Percentiles rank a stretch among this genome's conserved stretches.
Evolutionary conservation across 2,329 filamentous ascomycete genomes (phyloP).

Genomic region (Neonectria punicea): DNA sequence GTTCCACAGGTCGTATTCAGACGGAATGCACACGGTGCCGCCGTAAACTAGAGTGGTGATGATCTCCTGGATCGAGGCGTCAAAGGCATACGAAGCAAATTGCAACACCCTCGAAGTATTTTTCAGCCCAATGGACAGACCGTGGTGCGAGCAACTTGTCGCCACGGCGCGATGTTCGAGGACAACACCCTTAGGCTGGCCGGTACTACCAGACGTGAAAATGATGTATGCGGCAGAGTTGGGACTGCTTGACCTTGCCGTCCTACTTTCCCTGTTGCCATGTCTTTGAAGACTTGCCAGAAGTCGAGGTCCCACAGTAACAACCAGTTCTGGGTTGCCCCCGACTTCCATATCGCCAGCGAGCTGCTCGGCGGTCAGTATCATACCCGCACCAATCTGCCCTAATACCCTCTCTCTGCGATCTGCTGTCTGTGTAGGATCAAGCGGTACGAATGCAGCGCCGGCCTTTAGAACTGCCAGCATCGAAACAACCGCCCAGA

Average conservation of each 20-base stretch:
- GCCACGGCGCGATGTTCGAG: constrained; percentile 14
- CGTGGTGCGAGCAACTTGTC: constrained; percentile 23
- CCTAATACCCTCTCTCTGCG: not conserved
- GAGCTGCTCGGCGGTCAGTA: constrained; percentile 11
- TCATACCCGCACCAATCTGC: not conserved
- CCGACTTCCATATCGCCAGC: not conserved
- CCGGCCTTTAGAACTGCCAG: constrained; percentile 19
- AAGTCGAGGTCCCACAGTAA: constrained; percentile 2
- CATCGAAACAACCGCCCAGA: constrained; percentile 19
- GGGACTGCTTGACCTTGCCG: not conserved
- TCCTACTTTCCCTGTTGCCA: not conserved
- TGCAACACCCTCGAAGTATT: constrained; percentile 21
- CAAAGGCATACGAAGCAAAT: constrained; percentile 22
- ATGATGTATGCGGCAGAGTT: constrained; percentile 19
- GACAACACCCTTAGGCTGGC: constrained; percentile 23
- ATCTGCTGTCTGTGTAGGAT: constrained; percentile 1
- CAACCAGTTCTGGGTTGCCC: not conserved
- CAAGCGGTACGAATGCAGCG: constrained; percentile 19
- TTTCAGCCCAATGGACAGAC: constrained; percentile 4
- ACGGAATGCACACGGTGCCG: constrained; percentile 21
- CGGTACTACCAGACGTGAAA: constrained; percentile 21
- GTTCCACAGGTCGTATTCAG: constrained; percentile 5
- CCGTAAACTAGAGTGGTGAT: constrained; percentile 23
- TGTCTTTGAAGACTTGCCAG: not conserved
- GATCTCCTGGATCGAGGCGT: constrained; percentile 21